Conservation (phyloP, 805 yeast genomes). For the Candida tallmaniae region DNA sequence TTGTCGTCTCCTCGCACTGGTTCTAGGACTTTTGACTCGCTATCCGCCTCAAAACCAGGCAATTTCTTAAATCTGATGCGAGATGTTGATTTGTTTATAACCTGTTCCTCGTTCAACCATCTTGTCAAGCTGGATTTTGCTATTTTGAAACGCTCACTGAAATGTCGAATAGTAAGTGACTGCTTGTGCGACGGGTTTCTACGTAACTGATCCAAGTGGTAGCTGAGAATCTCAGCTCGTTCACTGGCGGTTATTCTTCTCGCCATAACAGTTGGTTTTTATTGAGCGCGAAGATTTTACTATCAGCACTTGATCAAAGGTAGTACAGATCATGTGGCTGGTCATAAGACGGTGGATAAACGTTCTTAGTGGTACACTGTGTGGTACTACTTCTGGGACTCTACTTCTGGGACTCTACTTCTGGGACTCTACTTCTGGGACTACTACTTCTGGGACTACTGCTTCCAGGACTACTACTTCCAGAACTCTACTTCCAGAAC, state of each 20-base stretch:
- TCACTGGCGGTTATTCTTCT: slow-evolving; percentile 11
- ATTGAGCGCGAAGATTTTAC: too few species aligned
- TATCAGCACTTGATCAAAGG: not conserved
- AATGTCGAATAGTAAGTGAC: slow-evolving; percentile 15
- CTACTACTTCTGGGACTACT: too few species aligned
- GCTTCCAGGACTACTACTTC: too few species aligned
- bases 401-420: too few species aligned
- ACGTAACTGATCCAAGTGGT: slow-evolving; percentile 15
- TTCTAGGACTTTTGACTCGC: not conserved
- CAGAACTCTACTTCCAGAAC: too few species aligned
- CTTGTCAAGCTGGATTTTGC: slow-evolving; percentile 16
- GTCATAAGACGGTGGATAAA: too few species aligned
- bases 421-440: too few species aligned
- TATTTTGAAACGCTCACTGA: slow-evolving; percentile 10
- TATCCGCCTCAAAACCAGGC: not conserved
- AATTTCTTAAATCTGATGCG: not conserved
- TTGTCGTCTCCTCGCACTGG: not conserved
- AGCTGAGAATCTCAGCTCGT: slow-evolving; percentile 15
- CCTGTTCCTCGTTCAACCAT: slow-evolving; percentile 13
- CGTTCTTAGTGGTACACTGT: too few species aligned
- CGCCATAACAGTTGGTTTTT: too few species aligned
- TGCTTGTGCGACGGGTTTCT: slow-evolving; percentile 18
- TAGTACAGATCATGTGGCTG: too few species aligned
- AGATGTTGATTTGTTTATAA: slow-evolving; percentile 1
- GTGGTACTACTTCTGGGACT: too few species aligned